These are phyloP conservation scores for Xylaria sp. DNA, from an alignment of 2,329 filamentous ascomycete species.

Conservation along the genomic window DNA sequence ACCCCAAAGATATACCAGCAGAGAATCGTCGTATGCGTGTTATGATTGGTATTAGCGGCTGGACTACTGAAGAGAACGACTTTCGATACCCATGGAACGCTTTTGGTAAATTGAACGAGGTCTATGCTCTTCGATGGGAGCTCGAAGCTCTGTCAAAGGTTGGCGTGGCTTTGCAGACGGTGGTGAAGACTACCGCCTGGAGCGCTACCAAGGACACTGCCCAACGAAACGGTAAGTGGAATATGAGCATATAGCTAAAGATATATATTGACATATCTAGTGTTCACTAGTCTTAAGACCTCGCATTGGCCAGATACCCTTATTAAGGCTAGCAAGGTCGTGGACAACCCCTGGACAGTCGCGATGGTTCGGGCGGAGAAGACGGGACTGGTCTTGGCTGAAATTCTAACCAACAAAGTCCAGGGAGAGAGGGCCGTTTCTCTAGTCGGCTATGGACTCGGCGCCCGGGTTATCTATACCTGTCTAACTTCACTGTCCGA, in stretches of 20 bases:
- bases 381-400: conserved; percentile 75
- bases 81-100: conserved; percentile 82
- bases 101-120: conserved; percentile 77
- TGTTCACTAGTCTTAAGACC: conserved; percentile 67
- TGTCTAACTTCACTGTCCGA: conserved; percentile 82
- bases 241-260: neutral
- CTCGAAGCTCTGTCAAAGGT: conserved; percentile 80
- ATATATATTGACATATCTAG: conserved; percentile 49
- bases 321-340: conserved; percentile 75
- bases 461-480: conserved; percentile 83
- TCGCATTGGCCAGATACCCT: conserved; percentile 72
- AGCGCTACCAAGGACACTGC: conserved; percentile 67
- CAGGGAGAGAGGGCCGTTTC: conserved; percentile 86
- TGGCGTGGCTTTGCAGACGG: conserved; percentile 78
- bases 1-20: conserved; percentile 63
- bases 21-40: conserved; percentile 78
- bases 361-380: conserved; percentile 82
- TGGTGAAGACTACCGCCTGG: conserved; percentile 87
- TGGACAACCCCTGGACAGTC: conserved; percentile 85
- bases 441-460: conserved; percentile 83
- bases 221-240: conserved; percentile 59
- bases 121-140: conserved; percentile 88
- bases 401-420: conserved; percentile 82
- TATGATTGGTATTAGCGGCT: conserved; percentile 85
- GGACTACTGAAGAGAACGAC: conserved; percentile 78